Conservation (phyloP, 331 rosid genomes). For the Pyrus hybrid region DNA sequence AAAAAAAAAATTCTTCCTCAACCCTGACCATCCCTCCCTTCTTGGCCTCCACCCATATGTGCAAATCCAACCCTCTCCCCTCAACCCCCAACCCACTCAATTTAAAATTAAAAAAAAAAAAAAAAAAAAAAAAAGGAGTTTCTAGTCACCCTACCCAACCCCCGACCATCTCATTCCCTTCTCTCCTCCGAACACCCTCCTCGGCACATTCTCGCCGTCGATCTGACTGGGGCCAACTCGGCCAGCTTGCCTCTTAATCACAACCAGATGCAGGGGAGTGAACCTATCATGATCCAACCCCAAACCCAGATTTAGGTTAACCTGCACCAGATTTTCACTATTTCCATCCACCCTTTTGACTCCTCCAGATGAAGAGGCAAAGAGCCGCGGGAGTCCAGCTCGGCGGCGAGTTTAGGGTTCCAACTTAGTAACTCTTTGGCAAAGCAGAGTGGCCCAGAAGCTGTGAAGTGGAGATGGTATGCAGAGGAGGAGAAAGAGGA, state of each 20-base stretch:
- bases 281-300: constrained; percentile 11
- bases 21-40: too few species aligned
- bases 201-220: neutral
- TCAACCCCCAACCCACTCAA: too few species aligned
- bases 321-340: constrained; percentile 1
- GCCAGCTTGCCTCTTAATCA: constrained; percentile 18
- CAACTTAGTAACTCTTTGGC: constrained; percentile 2
- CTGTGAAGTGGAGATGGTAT: too few species aligned
- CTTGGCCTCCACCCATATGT: too few species aligned
- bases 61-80: too few species aligned
- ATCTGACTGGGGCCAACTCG: constrained; percentile 13
- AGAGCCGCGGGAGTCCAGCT: neutral
- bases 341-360: constrained; percentile 15
- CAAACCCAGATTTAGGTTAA: constrained; percentile 15
- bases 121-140: too few species aligned
- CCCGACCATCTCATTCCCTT: too few species aligned
- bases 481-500: too few species aligned
- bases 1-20: too few species aligned
- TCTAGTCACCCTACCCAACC: too few species aligned
- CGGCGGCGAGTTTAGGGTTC: constrained; percentile 3
- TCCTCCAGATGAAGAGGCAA: constrained; percentile 16
- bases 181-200: too few species aligned
- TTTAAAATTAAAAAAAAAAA: too few species aligned
- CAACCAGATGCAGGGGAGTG: constrained; percentile 29
- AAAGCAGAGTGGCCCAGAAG: constrained; percentile 20